Base-by-base conservation (phyloP, 345 rosid species). In the Excoecaria agallocha region DNA sequence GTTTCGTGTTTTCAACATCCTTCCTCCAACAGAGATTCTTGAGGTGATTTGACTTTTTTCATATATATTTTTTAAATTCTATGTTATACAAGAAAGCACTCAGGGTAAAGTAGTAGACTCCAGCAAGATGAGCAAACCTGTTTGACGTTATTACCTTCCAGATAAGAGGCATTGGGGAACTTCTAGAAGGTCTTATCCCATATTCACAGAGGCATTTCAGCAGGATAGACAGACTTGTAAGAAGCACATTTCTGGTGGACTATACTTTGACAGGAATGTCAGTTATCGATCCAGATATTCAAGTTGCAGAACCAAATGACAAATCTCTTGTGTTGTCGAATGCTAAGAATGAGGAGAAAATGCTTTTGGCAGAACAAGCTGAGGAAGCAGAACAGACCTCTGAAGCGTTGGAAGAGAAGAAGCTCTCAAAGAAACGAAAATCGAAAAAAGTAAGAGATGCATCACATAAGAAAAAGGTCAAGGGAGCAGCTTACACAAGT, bases 221-320 rank as follows among this genome's bases (percentile, higher is more conserved):
- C 82, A 89, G 99, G 85, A 78, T 95, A 58, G 99, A 95, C 78
- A 87, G 98, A 75, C 90, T 89, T 38, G 89, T 87, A 10, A 87
- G 98, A 80, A 94, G 97, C 87, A 91, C 97, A 43, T 91, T 84
- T 82, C 80, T 93, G 86, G 78, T 95, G 82, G 98, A 95, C 78
- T 95, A 95, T 76, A 90, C 90, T 35, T 86, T 95, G 72, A 76
- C 82, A 3, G 92, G 91, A 82, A 93, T 95, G 99, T 87, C 93
- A 12, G 96, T 90, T 48, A 65, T 95, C 2, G 97, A 91, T 68
- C 97, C 98, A 46, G 85, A 73, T 63, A 70, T 19, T 22, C 67
- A 70, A 59, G 70, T 73, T 39, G 68, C 52, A 37, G 78, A 84
- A 45, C 17, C 16, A 35, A 62, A 75, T 24, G 50, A 46, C 43